These are phyloP conservation scores for Colletotrichum liaoningense DNA, from an alignment of 2,329 filamentous ascomycete genomes.

Conservation along the genomic window DNA sequence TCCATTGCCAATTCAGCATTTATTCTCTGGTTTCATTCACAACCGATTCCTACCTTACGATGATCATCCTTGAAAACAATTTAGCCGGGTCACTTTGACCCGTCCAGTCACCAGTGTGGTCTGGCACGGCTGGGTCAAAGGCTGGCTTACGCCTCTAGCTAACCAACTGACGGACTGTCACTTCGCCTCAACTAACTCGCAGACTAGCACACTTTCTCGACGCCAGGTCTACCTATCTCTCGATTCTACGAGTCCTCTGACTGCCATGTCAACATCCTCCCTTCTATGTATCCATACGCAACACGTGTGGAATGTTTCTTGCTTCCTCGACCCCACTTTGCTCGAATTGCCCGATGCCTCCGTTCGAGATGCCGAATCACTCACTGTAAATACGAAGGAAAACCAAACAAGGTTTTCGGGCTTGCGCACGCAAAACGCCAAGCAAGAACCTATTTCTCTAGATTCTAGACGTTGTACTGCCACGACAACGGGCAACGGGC, in stretches of 20 bases:
- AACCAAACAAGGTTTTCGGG: not conserved
- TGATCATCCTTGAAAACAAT: not conserved
- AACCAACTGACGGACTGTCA: conserved; percentile 20
- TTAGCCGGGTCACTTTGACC: conserved; percentile 17
- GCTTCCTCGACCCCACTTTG: not conserved
- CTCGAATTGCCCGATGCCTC: not conserved
- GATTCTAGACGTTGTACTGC: not conserved
- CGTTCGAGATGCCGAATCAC: not conserved
- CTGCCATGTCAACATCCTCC: conserved; percentile 1
- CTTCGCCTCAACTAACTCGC: conserved; percentile 25
- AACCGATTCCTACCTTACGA: not conserved
- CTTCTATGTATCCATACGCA: conserved; percentile 21
- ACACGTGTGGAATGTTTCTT: conserved; percentile 6
- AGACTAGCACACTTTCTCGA: conserved; percentile 11
- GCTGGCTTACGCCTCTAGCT: conserved; percentile 16
- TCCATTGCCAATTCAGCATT: not conserved
- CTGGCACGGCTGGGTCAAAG: conserved; percentile 1
- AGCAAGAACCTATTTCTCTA: not conserved
- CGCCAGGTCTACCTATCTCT: not conserved
- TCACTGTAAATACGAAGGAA: not conserved
- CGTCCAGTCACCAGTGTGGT: not conserved
- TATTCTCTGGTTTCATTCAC: not conserved
- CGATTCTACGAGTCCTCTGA: not conserved
- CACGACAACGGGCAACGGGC: not conserved
- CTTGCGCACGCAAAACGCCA: not conserved